A percentile compares a stretch with the other conserved stretches of the same genome.
Evolutionary conservation across 768 basidiomycete species (phyloP).

Genomic region (Suillus spraguei): DNA sequence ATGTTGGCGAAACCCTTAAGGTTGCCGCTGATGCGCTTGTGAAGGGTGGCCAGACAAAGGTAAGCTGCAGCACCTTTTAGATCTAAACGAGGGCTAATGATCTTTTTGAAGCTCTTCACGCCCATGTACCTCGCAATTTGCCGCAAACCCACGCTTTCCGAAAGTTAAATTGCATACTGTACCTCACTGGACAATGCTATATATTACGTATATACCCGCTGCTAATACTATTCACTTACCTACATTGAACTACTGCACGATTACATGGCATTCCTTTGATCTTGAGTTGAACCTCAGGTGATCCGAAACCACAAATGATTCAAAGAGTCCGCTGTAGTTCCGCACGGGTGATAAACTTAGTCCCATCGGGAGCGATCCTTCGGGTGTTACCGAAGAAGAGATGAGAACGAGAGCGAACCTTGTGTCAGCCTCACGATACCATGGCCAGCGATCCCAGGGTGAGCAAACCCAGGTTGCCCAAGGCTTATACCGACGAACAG

Average conservation of each 20-base stretch:
- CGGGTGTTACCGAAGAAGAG: constrained; percentile 24
- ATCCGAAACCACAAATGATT: constrained; percentile 6
- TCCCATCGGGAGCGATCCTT: constrained; percentile 27
- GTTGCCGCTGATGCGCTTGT: constrained; percentile 72
- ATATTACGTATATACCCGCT: constrained; percentile 5
- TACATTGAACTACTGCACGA: neutral
- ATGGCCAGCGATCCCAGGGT: constrained; percentile 62
- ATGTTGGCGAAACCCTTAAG: constrained; percentile 82
- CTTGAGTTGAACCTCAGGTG: constrained; percentile 3
- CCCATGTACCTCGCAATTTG: constrained; percentile 80
- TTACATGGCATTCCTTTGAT: neutral
- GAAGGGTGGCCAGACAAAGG: constrained; percentile 79
- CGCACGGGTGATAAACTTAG: constrained; percentile 9
- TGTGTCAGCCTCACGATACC: constrained; percentile 17
- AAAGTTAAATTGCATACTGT: constrained; percentile 7
- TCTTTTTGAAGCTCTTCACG: constrained; percentile 67
- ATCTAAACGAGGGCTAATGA: constrained; percentile 17
- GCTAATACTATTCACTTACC: constrained; percentile 4
- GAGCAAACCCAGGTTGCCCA: constrained; percentile 65
- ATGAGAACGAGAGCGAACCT: constrained; percentile 12
- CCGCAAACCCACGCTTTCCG: constrained; percentile 46
- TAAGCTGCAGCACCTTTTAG: constrained; percentile 30
- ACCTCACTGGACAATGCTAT: neutral
- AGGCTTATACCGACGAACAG: constrained; percentile 66
- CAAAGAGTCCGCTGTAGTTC: constrained; percentile 1